Evolutionary conservation across 345 rosid species (phyloP), one percentile per base, ranked within the genome.

Genomic region (Eucalyptus cloeziana): DNA sequence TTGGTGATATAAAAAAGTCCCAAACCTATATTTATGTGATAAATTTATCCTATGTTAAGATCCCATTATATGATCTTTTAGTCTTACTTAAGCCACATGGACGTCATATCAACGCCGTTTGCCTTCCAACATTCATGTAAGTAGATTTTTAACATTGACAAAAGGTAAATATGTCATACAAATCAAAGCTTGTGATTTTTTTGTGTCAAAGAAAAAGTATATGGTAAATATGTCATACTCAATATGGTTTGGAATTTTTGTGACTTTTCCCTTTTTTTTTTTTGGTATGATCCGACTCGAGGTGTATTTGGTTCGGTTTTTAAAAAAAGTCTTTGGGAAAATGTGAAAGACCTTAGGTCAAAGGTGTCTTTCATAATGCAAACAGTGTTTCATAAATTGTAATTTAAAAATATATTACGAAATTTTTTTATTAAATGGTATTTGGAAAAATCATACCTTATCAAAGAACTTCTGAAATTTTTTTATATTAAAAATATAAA

Each of bases 131-230:
- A 56, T 56, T 25, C 13, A 56, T 56, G 62, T 56, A 25, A 30
- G 6, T 22, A 56, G 30, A 56, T 24, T 24, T 56, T 10, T 22
- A 56, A 56, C 0, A 24, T 24, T 24, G 13, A 56, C 2, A 24
- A 6, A 56, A 25, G 13, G 6, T 56, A 56, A 56, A 24, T 56
- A 24, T 56, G 13, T 9, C 30, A 56, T 9, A 25, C 5, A 56
- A 22, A 25, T 56, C 1, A 24, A 56, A 22, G 13, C 10, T 0
- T 10, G 6, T 0, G 62, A 56, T 56, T 56, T 56, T 56, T 10
- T 56, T 24, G 13, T 24, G 13, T 56, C 0, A 56, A 0, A 24
- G 62, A 56, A 56, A 56, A 24, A 4, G 62, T 24, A 22, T 3
- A 56, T 9, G 13, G 6, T 56, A 22, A 56, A 56, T 56, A 22